Evolutionary conservation across 176 grass and related monocot genomes (phyloP), one percentile per base, ranked within the genome.

Genomic region (Juncus inflexus): DNA sequence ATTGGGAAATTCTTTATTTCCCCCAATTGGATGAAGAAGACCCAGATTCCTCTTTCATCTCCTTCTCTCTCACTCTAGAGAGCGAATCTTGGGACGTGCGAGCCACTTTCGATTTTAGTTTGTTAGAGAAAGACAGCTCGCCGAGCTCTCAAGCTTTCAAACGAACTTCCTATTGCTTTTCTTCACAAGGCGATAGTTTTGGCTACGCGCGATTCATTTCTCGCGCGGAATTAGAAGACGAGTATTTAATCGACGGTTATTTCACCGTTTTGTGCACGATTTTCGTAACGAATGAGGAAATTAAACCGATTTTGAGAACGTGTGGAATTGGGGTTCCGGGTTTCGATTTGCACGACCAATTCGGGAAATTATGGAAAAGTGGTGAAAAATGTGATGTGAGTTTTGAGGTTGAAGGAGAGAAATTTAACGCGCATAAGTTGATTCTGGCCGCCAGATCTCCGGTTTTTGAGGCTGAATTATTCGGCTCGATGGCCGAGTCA

Each of bases 391-490:
- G 42, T 7, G 74, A 86, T 4, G 58, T 78, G 3, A 14, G 47
- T 5, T 82, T 86, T 60, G 2, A 19, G 1, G 69, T 82, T 0
- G 52, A 4, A 8, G 52, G 58, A 6, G 69, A 79, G 35, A 50
- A 2, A 6, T 78, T 86, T 61, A 13, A 1, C 0, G 74, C 58
- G 0, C 83, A 78, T 12, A 58, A 65, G 1, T 14, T 60, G 0
- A 49, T 77, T 5, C 40, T 79, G 7, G 77, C 72, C 2, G 72
- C 66, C 2, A 55, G 77, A 19, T 72, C 76, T 2, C 65, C 83
- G 8, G 84, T 86, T 2, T 82, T 82, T 47, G 64, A 15, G 12
- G 74, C 79, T 0, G 63, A 82, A 78, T 50, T 75, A 19, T 52
- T 75, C 0, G 78, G 74, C 4, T 15, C 64, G 39, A 84, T 76